phyloP scores from a whole-genome alignment of 345 rosid species.

The Eutrema heterophyllum region DNA sequence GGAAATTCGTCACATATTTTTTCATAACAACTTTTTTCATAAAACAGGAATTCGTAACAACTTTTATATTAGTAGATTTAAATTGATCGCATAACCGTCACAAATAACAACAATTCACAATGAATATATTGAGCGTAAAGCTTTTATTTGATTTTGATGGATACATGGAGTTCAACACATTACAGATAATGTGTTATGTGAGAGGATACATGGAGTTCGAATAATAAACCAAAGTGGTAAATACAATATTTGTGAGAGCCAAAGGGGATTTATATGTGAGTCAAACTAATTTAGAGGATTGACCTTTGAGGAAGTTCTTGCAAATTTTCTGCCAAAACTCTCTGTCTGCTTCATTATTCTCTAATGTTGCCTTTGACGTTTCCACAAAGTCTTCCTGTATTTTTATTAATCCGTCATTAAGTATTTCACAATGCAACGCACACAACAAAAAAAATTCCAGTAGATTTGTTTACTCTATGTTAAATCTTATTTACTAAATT shows the following conservation, averaged over 20 bases:
- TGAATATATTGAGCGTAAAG: too few relatives aligned
- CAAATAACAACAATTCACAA: too few relatives aligned
- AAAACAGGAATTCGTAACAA: too few relatives aligned
- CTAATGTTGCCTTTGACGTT: conserved; percentile 18
- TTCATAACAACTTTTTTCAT: too few relatives aligned
- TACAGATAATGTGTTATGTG: neutral
- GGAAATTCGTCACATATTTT: too few relatives aligned
- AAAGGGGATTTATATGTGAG: neutral
- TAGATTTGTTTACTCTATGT: neutral
- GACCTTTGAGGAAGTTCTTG: conserved; percentile 24
- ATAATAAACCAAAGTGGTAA: neutral
- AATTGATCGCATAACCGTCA: too few relatives aligned
- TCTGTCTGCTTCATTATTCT: conserved; percentile 21
- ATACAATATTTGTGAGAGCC: neutral
- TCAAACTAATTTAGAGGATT: neutral
- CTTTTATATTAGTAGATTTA: too few relatives aligned
- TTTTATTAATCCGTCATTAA: neutral
- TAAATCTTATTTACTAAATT: neutral
- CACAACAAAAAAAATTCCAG: neutral
- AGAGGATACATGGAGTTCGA: neutral
- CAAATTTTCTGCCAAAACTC: conserved; percentile 13
- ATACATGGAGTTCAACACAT: neutral
- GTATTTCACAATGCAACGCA: neutral
- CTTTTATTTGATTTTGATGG: neutral
- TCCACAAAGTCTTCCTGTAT: conserved; percentile 17